Conservation (phyloP, 140 eudicot genomes). For the Cichorium intybus region DNA sequence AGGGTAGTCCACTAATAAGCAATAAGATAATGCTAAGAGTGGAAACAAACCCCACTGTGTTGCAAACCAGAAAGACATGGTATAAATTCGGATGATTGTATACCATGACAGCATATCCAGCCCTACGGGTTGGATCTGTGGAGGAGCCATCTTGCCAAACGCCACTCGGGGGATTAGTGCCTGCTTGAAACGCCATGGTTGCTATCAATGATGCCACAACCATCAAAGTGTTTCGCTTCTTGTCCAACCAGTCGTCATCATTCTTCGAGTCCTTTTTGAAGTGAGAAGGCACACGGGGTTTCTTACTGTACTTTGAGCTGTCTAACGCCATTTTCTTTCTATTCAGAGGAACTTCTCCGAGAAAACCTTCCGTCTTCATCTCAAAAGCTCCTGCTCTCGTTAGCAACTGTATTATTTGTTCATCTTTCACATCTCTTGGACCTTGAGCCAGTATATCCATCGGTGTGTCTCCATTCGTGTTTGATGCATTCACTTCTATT, state of each 20-base stretch:
- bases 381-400: slow-evolving; percentile 23
- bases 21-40: slow-evolving; percentile 50
- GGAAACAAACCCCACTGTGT: slow-evolving; percentile 46
- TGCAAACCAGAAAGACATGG: slow-evolving; percentile 27
- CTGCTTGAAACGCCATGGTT: slow-evolving; percentile 61
- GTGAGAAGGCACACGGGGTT: neutral
- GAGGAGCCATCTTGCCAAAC: slow-evolving; percentile 46
- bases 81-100: slow-evolving; percentile 25
- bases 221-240: slow-evolving; percentile 54
- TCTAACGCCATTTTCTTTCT: slow-evolving; percentile 2
- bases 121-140: slow-evolving; percentile 18
- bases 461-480: slow-evolving; percentile 36
- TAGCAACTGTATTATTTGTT: slow-evolving; percentile 27
- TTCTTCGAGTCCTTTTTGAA: neutral
- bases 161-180: slow-evolving; percentile 57
- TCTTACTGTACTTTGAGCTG: neutral
- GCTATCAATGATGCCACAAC: slow-evolving; percentile 61
- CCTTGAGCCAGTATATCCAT: slow-evolving; percentile 35
- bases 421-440: slow-evolving; percentile 28
- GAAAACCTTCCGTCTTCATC: neutral
- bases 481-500: slow-evolving; percentile 35
- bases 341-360: slow-evolving; percentile 13
- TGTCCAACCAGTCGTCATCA: slow-evolving; percentile 39
- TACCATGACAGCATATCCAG: slow-evolving; percentile 48
- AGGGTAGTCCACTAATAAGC: slow-evolving; percentile 53